Percentiles rank a stretch among this genome's conserved stretches.
These are phyloP conservation scores for Aureobasidium leucospermi DNA, from an alignment of 2,329 filamentous ascomycete species.

Conservation along the genomic window DNA sequence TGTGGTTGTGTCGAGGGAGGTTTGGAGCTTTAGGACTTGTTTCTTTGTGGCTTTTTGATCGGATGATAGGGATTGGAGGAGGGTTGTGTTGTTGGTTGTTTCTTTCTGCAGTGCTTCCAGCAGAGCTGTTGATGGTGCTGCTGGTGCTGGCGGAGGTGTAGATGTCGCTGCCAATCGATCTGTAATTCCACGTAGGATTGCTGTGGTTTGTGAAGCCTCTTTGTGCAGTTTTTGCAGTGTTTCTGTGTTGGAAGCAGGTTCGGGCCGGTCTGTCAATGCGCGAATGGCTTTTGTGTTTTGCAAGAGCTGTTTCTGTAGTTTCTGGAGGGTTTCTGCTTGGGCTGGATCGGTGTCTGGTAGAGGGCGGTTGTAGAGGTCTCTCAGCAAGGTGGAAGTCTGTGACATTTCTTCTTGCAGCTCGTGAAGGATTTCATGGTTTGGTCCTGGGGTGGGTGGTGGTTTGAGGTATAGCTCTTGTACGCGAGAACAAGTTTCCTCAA, in stretches of 20 bases:
- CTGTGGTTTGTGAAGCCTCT: slow-evolving; percentile 1
- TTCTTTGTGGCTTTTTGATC: neutral
- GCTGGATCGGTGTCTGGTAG: neutral
- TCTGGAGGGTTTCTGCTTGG: neutral
- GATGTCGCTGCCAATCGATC: neutral
- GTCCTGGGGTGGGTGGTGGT: slow-evolving; percentile 4
- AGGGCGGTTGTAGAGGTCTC: slow-evolving; percentile 1
- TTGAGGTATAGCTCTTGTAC: slow-evolving; percentile 1
- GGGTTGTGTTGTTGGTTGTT: neutral
- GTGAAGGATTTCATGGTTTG: slow-evolving; percentile 7
- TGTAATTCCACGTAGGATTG: neutral
- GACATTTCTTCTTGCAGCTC: neutral
- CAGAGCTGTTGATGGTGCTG: neutral
- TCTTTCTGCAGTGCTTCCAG: neutral
- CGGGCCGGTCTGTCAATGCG: neutral
- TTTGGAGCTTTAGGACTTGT: neutral
- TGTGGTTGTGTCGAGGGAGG: neutral
- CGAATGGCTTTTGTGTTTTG: slow-evolving; percentile 5
- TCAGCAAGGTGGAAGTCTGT: neutral
- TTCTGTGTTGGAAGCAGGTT: neutral
- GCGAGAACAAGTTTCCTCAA: slow-evolving; percentile 4
- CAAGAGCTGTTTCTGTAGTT: neutral
- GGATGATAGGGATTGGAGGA: neutral
- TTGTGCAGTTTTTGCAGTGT: slow-evolving; percentile 2
- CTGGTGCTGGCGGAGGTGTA: neutral